phyloP scores from a whole-genome alignment of 208 protist species.

The Leishmania amazonensis region DNA sequence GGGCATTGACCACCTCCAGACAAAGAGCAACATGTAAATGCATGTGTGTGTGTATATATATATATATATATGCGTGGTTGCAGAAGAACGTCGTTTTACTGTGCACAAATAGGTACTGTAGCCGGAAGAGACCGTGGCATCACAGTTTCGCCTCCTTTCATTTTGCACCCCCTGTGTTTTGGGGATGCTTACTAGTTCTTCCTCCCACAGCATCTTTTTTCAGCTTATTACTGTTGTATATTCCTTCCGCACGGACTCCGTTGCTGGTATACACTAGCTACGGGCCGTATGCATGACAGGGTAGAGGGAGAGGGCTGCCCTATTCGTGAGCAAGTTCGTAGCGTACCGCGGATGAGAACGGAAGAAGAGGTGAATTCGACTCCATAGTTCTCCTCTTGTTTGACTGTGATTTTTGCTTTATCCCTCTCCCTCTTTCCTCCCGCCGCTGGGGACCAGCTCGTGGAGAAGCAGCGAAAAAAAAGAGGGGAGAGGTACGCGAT shows the following conservation, averaged over 20 bases:
- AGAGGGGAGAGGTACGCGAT: background rate
- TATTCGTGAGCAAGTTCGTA: background rate
- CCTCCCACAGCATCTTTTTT: background rate
- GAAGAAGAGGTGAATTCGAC: background rate
- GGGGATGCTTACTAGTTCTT: background rate
- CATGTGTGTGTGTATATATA: background rate
- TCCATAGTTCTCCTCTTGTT: background rate
- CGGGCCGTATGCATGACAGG: background rate
- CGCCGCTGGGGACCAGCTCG: background rate
- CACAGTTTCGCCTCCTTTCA: background rate
- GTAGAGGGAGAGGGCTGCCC: background rate
- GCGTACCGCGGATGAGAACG: background rate
- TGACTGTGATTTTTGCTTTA: background rate
- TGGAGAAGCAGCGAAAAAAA: background rate
- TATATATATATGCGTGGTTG: background rate
- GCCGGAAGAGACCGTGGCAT: background rate
- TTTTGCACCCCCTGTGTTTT: background rate
- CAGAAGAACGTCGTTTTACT: background rate
- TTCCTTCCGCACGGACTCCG: background rate
- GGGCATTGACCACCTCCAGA: constrained; percentile 55
- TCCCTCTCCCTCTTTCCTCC: background rate
- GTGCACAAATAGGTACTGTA: background rate
- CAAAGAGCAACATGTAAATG: constrained; percentile 44
- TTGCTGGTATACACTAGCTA: background rate
- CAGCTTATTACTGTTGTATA: background rate